Conservation (phyloP, 2,329 filamentous ascomycete genomes). For the Trichoderma sp. region DNA sequence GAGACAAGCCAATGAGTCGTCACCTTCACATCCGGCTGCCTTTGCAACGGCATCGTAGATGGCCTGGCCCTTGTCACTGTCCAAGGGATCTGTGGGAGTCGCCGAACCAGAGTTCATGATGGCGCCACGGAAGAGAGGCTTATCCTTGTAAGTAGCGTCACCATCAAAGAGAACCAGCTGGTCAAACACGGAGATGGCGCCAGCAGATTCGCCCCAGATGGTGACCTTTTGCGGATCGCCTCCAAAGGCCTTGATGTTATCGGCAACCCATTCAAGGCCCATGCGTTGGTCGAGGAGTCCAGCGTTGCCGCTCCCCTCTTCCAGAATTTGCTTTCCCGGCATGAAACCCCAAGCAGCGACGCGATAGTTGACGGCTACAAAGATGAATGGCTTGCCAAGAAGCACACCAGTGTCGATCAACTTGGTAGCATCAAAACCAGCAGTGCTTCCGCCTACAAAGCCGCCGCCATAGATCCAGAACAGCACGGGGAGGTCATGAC, state of each 20-base stretch:
- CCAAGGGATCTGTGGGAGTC: slow-evolving; percentile 60
- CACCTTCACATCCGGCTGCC: slow-evolving; percentile 57
- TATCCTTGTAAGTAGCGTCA: slow-evolving; percentile 70
- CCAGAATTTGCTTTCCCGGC: slow-evolving; percentile 63
- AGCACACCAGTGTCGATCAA: slow-evolving; percentile 45
- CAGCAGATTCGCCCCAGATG: slow-evolving; percentile 73
- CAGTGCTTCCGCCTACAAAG: slow-evolving; percentile 52
- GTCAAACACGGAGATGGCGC: slow-evolving; percentile 69
- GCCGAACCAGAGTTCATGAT: slow-evolving; percentile 75
- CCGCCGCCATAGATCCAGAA: slow-evolving; percentile 72
- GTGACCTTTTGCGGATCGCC: slow-evolving; percentile 80
- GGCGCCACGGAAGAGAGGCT: slow-evolving; percentile 68
- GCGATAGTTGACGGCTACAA: slow-evolving; percentile 76
- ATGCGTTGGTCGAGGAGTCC: slow-evolving; percentile 71
- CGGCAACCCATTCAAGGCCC: slow-evolving; percentile 71
- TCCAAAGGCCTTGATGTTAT: slow-evolving; percentile 74
- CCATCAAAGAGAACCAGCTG: slow-evolving; percentile 74
- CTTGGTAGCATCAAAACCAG: slow-evolving; percentile 50
- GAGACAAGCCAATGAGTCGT: slow-evolving; percentile 64
- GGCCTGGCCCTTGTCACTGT: slow-evolving; percentile 62
- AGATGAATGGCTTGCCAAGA: slow-evolving; percentile 58
- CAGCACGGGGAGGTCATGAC: slow-evolving; percentile 60
- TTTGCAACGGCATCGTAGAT: slow-evolving; percentile 61
- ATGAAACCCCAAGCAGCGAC: slow-evolving; percentile 72
- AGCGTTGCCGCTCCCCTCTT: slow-evolving; percentile 66